A percentile compares a stretch with the other conserved stretches of the same genome.
Evolutionary conservation across 108 stramenopile species (phyloP).

Genomic region (Skeletonema menzelii): DNA sequence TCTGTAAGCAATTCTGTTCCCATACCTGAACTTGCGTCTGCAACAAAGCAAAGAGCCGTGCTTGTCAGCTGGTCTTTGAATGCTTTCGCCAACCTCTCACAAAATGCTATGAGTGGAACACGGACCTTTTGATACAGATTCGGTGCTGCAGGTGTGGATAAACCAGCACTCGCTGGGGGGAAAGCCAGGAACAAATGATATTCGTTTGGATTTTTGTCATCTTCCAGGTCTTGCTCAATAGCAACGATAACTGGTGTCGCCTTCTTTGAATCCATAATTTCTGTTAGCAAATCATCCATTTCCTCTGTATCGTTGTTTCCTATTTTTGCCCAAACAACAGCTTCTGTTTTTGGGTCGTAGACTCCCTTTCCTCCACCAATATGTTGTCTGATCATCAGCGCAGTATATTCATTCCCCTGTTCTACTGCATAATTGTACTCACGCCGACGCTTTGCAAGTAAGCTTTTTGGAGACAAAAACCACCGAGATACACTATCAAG

Average conservation of each 20-base stretch:
- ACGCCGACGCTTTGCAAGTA: conserved; percentile 44
- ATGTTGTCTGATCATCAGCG: conserved; percentile 38
- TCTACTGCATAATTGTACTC: conserved; percentile 28
- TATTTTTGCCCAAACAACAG: conserved; percentile 8
- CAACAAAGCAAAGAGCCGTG: conserved; percentile 69
- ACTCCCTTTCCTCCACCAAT: conserved; percentile 27
- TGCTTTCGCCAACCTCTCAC: conserved; percentile 47
- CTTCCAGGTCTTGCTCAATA: conserved; percentile 34
- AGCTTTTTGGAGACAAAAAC: conserved; percentile 22
- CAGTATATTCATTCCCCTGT: conserved; percentile 30
- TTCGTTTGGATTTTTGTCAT: conserved; percentile 21
- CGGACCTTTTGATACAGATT: conserved; percentile 40
- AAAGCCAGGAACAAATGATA: conserved; percentile 44
- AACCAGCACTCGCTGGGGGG: conserved; percentile 5
- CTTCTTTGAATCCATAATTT: conserved; percentile 19
- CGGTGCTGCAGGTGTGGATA: conserved; percentile 4
- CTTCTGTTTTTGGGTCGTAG: conserved; percentile 31
- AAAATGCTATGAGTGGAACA: conserved; percentile 64
- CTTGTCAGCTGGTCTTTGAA: conserved; percentile 62
- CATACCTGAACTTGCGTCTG: conserved; percentile 68
- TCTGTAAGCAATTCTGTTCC: conserved; percentile 32
- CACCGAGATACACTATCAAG: conserved; percentile 28
- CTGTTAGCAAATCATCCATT: conserved; percentile 15
- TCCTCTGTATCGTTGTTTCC: neutral
- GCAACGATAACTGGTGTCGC: conserved; percentile 42